phyloP scores from a whole-genome alignment of 2,329 filamentous ascomycete species.

The Hirsutella minnesotensis region DNA sequence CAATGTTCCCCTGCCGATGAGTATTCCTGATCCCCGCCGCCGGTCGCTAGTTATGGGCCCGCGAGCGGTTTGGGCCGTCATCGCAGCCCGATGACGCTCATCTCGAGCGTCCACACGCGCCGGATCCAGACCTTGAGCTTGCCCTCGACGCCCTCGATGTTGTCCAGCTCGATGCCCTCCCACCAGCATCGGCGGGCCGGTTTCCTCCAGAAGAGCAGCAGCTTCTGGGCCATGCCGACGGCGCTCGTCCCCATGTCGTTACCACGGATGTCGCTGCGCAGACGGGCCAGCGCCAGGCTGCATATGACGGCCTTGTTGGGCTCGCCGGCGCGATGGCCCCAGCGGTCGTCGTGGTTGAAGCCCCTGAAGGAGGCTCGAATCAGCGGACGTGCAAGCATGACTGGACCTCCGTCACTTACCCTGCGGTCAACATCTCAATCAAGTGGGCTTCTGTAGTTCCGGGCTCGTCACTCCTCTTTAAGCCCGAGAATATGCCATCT shows the following conservation, averaged over 20 bases:
- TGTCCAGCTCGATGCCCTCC: slow-evolving; percentile 88
- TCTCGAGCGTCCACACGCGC: slow-evolving; percentile 96
- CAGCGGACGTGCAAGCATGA: background rate
- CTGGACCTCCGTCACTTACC: slow-evolving; percentile 44
- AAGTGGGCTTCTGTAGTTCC: slow-evolving; percentile 96
- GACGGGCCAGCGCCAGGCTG: slow-evolving; percentile 81
- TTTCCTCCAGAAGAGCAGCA: slow-evolving; percentile 96
- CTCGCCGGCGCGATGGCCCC: slow-evolving; percentile 95
- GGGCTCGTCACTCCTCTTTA: slow-evolving; percentile 89
- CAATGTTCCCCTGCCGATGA: too few species aligned
- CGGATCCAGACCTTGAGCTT: slow-evolving; percentile 97
- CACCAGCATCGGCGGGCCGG: slow-evolving; percentile 96
- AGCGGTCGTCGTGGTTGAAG: slow-evolving; percentile 89
- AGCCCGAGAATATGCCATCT: slow-evolving; percentile 88
- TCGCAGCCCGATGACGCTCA: slow-evolving; percentile 79
- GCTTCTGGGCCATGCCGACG: slow-evolving; percentile 96
- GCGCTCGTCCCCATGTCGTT: slow-evolving; percentile 63
- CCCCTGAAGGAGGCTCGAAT: slow-evolving; percentile 43
- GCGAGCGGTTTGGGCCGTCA: background rate
- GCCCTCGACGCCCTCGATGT: slow-evolving; percentile 82
- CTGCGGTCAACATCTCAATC: slow-evolving; percentile 98
- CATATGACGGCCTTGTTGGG: slow-evolving; percentile 98
- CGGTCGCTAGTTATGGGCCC: too few species aligned
- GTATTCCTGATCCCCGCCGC: too few species aligned
- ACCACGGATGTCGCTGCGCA: slow-evolving; percentile 85